Base-by-base conservation (phyloP, 176 grass and related monocot species). In the Puccinellia tenuiflora region DNA sequence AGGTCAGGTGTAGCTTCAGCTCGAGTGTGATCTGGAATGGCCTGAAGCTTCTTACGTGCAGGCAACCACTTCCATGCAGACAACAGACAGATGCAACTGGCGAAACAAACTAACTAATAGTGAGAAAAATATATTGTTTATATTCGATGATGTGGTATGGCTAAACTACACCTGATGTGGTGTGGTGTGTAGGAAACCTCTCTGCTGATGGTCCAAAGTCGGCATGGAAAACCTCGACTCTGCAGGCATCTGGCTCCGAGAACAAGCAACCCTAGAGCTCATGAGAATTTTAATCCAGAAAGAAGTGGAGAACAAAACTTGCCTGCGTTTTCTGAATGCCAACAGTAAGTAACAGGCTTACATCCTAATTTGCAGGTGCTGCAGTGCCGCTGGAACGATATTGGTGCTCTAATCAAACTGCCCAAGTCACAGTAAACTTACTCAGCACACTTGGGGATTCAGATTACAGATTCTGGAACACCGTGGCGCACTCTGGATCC, bases 291-390 rank as follows among this genome's bases (percentile, higher is more conserved):
- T 85, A 21, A 33, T 71, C 77, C 12, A 51, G 62, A 82, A 56
- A 9, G 31, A 68, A 72, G 10, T 9, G 33, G 83, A 66, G 63
- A 83, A 66, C 53, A 45, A 35, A 53, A 70, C n/a, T 26, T 3
- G 5, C 33, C 30, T 21, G 1, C 42, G 72, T 64, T n/a, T n/a
- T 72, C 73, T 48, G 55, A 57, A 24, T 22, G 34, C 0, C 52
- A 12, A 78, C 62, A 82, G 88, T 53, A 53, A 86, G 34, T 20
- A 62, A 1, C 28, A 65, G 43, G 67, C 56, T 83, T 24, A 55
- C 83, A 78, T 72, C 42, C 20, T 42, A 60, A 89, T 76, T 71
- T 53, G 64, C 63, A 82, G 83, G 45, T 47, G 83, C 52, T 67
- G 35, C 67, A 57, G 81, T 57, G 66, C 20, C 11, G 67, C 76